Evolutionary conservation across 495 filamentous ascomycete genomes (phyloP), one percentile per base, ranked within the genome.

Genomic region (Aspergillus conjunctus): DNA sequence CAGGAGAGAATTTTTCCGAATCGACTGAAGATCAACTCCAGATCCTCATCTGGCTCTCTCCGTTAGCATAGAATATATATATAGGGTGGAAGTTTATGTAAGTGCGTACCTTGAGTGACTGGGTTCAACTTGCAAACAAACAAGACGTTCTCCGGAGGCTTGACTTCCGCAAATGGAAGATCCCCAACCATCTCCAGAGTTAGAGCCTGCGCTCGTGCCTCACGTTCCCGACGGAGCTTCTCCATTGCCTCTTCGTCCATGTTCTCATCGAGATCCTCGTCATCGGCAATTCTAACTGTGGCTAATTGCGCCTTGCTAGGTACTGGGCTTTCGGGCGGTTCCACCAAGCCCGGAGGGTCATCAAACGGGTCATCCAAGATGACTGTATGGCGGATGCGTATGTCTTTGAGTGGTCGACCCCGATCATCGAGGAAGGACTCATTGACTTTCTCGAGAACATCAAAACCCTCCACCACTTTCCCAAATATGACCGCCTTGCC

Each of bases 111-210:
- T 85, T 87, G 86, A 52, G 94, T 98, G 49, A 98, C 92, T 0
- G 95, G 95, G 62, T 98, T 98, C 21, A 98, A 80, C 71, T 98
- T 98, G 87, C 94, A 98, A 59, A 98, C 94, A 68, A 98, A 98
- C 12, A 98, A 80, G 30, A 98, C 87, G 69, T 98, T 97, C 75
- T 98, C 94, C 1, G 94, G 94, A 7, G 94, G 94, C 62, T 95
- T 97, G 71, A 98, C 93, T 75, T 98, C 94, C 57, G 94, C 94
- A 71, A 97, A 98, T 11, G 94, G 95, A 58, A 98, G 81, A 73
- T 98, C 94, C 21, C 94, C 94, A 71, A 98, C 92, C 88, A 98
- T 97, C 72, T 98, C 94, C 44, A 98, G 79, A 0, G 94, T 98
- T 62, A 98, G 73, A 2, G 94, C 94, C 70, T 98, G 94, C 4